Base-by-base conservation (phyloP, 305 asterid genomes). In the Withania somnifera region DNA sequence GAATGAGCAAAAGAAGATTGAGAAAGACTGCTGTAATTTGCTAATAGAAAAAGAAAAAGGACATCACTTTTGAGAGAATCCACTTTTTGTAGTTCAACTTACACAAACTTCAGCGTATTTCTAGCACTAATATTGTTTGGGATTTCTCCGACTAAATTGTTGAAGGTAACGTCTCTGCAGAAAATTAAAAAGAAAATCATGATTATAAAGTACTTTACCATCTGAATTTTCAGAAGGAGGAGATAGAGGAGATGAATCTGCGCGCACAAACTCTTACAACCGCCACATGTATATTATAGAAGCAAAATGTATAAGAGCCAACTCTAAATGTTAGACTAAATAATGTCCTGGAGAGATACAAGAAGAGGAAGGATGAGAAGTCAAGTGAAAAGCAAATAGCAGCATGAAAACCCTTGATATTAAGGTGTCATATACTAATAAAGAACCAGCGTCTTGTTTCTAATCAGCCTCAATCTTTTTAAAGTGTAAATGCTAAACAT, bases 121-220 rank as follows among this genome's bases (percentile, higher is more conserved):
- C 98, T 93, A 14, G 91, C 88, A 68, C 71, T 76, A 32, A 95
- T 87, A 83, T 78, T 85, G 83, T 84, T 64, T 28, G 94, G 97
- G 85, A 95, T 91, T 81, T 54, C 79, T 47, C 99, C 99, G 40
- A 24, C 83, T 68, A 95, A 88, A 67, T 83, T 90, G 88, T 95
- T 95, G 93, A 94, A 95, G 84, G 97, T 91, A 83, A 93, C 91
- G 80, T 95, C 99, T 90, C 99, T 95, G 93, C 80, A 86, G 26
- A 81, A 83, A 54, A 75, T 40, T 11, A 64, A 83, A 83, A 58
- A 82, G 54, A 81, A 47, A 54, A 36, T 32, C 75, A 73, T 56
- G 79, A 68, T 52, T 28, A 63, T n/a, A 52, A 47, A 45, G 66
- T 58, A 58, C 2, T 61, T 28, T 58, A 73, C 38, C 79, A 24